A percentile compares a stretch with the other conserved stretches of the same genome.
Conservation (phyloP, 75 land plant species). For the Picea glauca region DNA sequence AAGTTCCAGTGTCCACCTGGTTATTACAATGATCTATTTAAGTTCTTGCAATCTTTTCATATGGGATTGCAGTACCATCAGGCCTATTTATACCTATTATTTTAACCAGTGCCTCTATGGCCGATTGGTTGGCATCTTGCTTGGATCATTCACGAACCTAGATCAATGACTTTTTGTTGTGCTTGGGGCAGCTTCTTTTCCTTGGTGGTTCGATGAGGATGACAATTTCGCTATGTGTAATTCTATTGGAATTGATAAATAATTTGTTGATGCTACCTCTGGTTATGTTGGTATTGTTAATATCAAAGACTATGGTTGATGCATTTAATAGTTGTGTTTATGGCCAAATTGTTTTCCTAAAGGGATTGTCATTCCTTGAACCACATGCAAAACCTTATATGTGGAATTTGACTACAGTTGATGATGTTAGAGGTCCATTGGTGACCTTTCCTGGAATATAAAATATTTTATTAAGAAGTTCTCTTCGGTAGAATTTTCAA, state of each 20-base stretch:
- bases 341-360: slow-evolving; percentile 29
- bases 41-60: slow-evolving; percentile 58
- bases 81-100: slow-evolving; percentile 64
- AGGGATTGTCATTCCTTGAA: slow-evolving; percentile 49
- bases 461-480: too few species aligned
- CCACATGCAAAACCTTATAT: slow-evolving; percentile 45
- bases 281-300: slow-evolving; percentile 46
- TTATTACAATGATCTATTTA: slow-evolving; percentile 26
- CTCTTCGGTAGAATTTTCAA: too few species aligned
- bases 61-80: slow-evolving; percentile 75
- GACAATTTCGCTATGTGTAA: slow-evolving; percentile 50
- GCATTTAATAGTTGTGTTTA: slow-evolving; percentile 30
- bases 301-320: slow-evolving; percentile 45
- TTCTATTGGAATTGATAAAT: slow-evolving; percentile 44
- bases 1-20: too few species aligned
- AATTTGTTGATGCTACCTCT: slow-evolving; percentile 37
- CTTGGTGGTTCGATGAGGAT: slow-evolving; percentile 49
- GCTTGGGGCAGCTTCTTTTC: slow-evolving; percentile 49
- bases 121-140: slow-evolving; percentile 28
- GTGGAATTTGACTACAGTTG: slow-evolving; percentile 35
- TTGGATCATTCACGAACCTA: slow-evolving; percentile 16
- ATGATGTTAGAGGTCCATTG: slow-evolving; percentile 32
- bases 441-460: slow-evolving; percentile 15
- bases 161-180: slow-evolving; percentile 29
- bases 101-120: slow-evolving; percentile 47